Evolutionary conservation across 2,329 filamentous ascomycete species (phyloP).

Genomic region (Pseudogymnoascus sp.): DNA sequence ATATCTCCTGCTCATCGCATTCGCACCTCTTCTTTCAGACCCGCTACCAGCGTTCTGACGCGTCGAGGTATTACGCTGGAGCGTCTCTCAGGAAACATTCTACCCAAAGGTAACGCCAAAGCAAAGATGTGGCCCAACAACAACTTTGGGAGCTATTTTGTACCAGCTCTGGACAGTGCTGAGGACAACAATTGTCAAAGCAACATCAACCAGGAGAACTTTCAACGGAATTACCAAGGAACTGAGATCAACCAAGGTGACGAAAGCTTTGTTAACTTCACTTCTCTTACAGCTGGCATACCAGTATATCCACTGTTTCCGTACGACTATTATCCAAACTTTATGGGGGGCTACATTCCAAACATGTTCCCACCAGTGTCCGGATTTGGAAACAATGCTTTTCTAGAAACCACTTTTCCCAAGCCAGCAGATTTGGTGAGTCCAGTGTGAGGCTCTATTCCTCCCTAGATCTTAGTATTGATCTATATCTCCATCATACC

Average conservation of each 20-base stretch:
- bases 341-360: neutral
- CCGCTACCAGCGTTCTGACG: neutral
- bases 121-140: constrained; percentile 25
- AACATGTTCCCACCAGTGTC: neutral
- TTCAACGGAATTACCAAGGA: neutral
- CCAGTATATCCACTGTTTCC: neutral
- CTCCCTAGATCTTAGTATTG: neutral
- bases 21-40: neutral
- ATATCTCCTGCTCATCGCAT: neutral
- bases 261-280: neutral
- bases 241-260: neutral
- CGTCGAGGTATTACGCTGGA: neutral
- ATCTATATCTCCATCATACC: neutral
- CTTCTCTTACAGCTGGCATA: neutral
- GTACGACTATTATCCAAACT: constrained; percentile 5
- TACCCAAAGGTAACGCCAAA: neutral
- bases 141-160: constrained; percentile 22
- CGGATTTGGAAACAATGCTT: neutral
- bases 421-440: neutral
- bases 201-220: neutral
- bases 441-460: neutral
- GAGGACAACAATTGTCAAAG: neutral
- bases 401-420: neutral
- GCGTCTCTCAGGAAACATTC: neutral
- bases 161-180: constrained; percentile 21